Conservation (phyloP, 2,329 filamentous ascomycete genomes). For the Claviceps sorghi region DNA sequence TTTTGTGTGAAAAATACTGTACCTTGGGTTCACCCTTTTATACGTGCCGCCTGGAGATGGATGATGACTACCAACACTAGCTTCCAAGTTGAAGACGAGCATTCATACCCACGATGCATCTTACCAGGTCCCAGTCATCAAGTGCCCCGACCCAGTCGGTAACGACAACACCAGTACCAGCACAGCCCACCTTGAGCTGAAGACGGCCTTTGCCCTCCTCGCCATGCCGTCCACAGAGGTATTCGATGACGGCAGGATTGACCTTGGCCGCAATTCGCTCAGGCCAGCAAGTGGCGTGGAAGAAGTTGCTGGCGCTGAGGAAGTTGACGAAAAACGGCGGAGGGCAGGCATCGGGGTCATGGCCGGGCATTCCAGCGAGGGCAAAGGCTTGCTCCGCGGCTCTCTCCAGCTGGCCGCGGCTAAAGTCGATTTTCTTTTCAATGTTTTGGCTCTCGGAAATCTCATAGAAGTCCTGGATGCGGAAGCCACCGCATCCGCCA, state of each 20-base stretch:
- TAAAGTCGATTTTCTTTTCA: constrained; percentile 62
- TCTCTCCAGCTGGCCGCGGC: constrained; percentile 61
- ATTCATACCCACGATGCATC: constrained; percentile 86
- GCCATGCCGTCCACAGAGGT: constrained; percentile 44
- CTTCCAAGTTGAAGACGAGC: constrained; percentile 42
- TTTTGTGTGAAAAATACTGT: neutral
- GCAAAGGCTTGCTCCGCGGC: constrained; percentile 39
- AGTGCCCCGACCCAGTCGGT: constrained; percentile 84
- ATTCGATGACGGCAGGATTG: constrained; percentile 60
- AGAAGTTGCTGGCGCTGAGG: constrained; percentile 83
- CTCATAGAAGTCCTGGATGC: constrained; percentile 92
- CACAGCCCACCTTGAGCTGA: constrained; percentile 47
- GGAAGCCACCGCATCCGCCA: constrained; percentile 55
- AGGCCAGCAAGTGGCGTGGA: constrained; percentile 83
- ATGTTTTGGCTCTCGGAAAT: constrained; percentile 63
- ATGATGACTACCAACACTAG: constrained; percentile 10
- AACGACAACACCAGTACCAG: constrained; percentile 73
- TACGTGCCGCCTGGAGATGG: neutral
- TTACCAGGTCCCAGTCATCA: constrained; percentile 81
- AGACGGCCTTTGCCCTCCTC: constrained; percentile 34
- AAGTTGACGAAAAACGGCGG: constrained; percentile 81
- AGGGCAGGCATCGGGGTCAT: constrained; percentile 15
- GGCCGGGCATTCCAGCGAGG: constrained; percentile 22
- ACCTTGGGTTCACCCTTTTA: neutral
- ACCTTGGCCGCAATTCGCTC: constrained; percentile 78